These are phyloP conservation scores for Diplosphaera chodatii DNA, from an alignment of 139 green algal genomes.

Conservation along the genomic window DNA sequence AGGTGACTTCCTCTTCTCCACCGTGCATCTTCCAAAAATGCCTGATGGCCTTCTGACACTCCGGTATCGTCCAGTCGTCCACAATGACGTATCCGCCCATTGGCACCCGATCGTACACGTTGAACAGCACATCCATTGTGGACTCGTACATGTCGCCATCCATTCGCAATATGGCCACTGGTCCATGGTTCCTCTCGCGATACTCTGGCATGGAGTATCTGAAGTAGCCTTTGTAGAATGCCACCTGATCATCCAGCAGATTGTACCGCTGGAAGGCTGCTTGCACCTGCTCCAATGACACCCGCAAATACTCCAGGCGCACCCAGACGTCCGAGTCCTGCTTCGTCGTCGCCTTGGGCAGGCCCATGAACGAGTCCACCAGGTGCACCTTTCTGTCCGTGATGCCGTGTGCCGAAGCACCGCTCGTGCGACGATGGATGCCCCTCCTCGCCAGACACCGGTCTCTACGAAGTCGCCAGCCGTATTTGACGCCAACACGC, in stretches of 20 bases:
- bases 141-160: conserved; percentile 3
- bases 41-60: background rate
- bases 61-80: background rate
- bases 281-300: background rate
- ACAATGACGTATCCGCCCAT: background rate
- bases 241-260: conserved; percentile 1
- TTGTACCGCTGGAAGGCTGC: background rate
- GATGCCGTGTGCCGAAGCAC: background rate
- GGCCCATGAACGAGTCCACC: conserved; percentile 1
- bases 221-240: conserved; percentile 6
- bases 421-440: background rate
- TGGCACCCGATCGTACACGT: background rate
- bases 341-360: background rate
- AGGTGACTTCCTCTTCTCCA: too few species aligned
- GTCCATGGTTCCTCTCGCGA: background rate
- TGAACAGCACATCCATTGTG: conserved; percentile 1
- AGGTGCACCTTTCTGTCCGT: background rate
- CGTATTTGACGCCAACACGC: background rate
- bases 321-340: background rate
- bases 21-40: too few species aligned
- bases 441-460: background rate
- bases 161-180: background rate
- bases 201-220: background rate
- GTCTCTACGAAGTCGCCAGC: background rate
- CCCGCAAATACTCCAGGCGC: background rate